Conservation (phyloP, 257 asterid genomes). For the Ligustrum vulgare region DNA sequence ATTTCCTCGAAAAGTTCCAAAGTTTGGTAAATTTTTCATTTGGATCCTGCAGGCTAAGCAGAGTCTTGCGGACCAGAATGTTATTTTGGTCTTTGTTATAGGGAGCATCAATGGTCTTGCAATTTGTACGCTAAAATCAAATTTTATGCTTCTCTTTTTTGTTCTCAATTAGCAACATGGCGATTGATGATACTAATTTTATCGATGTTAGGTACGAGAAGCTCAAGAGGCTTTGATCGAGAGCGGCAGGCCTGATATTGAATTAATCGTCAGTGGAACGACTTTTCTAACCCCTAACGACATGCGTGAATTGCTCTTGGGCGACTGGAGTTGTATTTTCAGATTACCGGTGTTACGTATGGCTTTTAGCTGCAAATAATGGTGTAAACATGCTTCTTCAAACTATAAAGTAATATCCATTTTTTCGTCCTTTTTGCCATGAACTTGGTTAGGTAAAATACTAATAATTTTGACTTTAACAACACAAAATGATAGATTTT, state of each 20-base stretch:
- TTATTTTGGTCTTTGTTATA: conserved; percentile 73
- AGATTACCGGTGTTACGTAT: conserved; percentile 7
- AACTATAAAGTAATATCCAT: not conserved
- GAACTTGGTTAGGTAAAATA: too few species aligned
- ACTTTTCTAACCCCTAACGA: conserved; percentile 82
- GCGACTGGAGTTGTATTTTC: conserved; percentile 60
- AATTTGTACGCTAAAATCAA: conserved; percentile 48
- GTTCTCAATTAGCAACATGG: conserved; percentile 1
- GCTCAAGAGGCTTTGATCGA: conserved; percentile 75
- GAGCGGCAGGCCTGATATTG: conserved; percentile 82
- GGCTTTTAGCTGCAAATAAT: not conserved
- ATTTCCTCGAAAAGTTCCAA: not conserved
- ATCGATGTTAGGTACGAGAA: conserved; percentile 72
- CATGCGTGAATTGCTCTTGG: conserved; percentile 82
- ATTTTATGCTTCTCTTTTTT: not conserved
- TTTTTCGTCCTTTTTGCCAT: not conserved
- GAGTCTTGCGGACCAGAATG: conserved; percentile 78
- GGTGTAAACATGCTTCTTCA: not conserved
- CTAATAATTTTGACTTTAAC: too few species aligned
- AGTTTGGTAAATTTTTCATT: conserved; percentile 12
- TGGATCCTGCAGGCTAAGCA: conserved; percentile 72
- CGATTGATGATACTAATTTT: conserved; percentile 6
- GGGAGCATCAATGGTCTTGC: conserved; percentile 91
- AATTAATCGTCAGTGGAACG: conserved; percentile 83
- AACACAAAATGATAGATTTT: too few species aligned